Evolutionary conservation across 768 basidiomycete species (phyloP).

Genomic region (Lactarius trivialis): DNA sequence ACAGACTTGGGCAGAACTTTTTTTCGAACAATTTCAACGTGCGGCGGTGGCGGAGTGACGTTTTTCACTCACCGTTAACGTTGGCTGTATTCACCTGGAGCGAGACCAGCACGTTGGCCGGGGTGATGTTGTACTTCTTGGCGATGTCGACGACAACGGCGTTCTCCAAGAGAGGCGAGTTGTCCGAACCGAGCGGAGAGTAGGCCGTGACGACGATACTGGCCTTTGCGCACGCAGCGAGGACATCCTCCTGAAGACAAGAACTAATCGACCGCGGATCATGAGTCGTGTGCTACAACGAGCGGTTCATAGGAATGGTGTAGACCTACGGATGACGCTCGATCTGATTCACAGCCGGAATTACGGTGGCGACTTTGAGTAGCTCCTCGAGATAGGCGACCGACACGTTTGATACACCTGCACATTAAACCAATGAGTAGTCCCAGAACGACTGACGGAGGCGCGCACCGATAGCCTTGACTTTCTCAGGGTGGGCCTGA

Average conservation of each 20-base stretch:
- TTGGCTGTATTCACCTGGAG: conserved; percentile 63
- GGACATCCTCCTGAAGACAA: conserved; percentile 60
- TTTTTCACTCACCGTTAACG: conserved; percentile 39
- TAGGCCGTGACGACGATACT: conserved; percentile 73
- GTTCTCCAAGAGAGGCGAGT: conserved; percentile 60
- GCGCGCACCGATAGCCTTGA: conserved; percentile 63
- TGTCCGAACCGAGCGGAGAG: conserved; percentile 70
- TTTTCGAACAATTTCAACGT: not conserved
- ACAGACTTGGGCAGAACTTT: conserved; percentile 73
- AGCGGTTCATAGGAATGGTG: not conserved
- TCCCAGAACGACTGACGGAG: no score
- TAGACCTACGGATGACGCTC: conserved; percentile 59
- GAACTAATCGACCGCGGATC: conserved; percentile 33
- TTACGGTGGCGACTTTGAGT: conserved; percentile 44
- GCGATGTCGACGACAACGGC: conserved; percentile 56
- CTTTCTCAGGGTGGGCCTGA: conserved; percentile 59
- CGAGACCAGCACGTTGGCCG: conserved; percentile 65
- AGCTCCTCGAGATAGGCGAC: conserved; percentile 57
- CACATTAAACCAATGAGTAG: conserved; percentile 7
- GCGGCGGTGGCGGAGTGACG: conserved; percentile 3
- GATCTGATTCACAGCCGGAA: conserved; percentile 78
- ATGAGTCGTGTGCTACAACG: not conserved
- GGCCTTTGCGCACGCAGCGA: conserved; percentile 52
- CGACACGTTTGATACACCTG: conserved; percentile 67
- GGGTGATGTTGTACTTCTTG: conserved; percentile 47